phyloP scores from a whole-genome alignment of 345 rosid species.

The Eucalyptus fibrosa region DNA sequence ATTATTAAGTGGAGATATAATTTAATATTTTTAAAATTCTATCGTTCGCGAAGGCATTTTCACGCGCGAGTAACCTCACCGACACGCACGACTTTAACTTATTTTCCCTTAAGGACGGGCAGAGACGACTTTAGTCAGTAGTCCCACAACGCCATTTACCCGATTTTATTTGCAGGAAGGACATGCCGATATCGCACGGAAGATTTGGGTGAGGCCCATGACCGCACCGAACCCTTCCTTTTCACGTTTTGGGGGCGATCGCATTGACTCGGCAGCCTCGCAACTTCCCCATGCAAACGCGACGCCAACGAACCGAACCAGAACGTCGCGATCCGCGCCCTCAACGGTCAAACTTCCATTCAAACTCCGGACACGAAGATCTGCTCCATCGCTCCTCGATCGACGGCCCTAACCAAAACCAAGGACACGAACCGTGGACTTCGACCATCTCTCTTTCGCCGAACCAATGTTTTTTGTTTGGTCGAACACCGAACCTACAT shows the following conservation, averaged over 20 bases:
- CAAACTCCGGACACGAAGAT: background rate
- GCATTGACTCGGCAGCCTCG: background rate
- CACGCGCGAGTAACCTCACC: background rate
- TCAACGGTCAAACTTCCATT: background rate
- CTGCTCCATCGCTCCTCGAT: background rate
- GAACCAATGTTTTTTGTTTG: background rate
- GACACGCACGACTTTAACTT: background rate
- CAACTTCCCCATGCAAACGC: background rate
- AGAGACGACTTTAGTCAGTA: background rate
- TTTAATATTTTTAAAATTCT: background rate
- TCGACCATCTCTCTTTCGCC: background rate
- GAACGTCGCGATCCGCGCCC: background rate
- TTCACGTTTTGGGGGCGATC: background rate
- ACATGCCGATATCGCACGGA: background rate
- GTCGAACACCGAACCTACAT: no score
- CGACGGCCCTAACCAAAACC: background rate
- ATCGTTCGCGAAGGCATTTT: background rate
- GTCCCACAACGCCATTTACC: background rate
- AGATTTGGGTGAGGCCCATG: background rate
- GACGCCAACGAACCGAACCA: background rate
- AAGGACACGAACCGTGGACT: background rate
- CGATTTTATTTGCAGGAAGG: background rate
- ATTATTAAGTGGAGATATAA: no score
- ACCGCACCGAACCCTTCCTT: background rate
- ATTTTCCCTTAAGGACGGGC: background rate